Evolutionary conservation across 306 rosid species (phyloP).

Genomic region (Inga leiocalycina): DNA sequence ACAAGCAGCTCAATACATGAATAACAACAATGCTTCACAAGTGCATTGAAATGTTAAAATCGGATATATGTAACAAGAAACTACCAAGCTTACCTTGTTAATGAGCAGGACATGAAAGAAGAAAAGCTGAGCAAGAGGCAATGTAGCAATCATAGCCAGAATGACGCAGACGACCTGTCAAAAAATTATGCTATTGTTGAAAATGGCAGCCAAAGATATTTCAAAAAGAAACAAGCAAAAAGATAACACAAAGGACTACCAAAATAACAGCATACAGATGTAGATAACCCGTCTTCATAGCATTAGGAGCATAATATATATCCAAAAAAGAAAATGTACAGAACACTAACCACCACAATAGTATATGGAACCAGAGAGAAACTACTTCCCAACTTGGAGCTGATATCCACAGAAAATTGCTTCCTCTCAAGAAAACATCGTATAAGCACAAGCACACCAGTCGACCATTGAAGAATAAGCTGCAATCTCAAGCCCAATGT

Average conservation of each 20-base stretch:
- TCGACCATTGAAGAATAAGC: constrained; percentile 98
- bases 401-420: constrained; percentile 68
- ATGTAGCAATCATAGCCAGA: constrained; percentile 92
- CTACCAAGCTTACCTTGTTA: constrained; percentile 63
- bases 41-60: neutral
- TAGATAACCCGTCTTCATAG: neutral
- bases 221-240: constrained; percentile 1
- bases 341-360: constrained; percentile 81
- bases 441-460: constrained; percentile 88
- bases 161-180: constrained; percentile 83
- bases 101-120: constrained; percentile 95
- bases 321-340: neutral
- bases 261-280: neutral
- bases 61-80: neutral
- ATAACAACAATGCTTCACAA: constrained; percentile 1
- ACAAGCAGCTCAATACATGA: neutral
- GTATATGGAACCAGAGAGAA: constrained; percentile 84
- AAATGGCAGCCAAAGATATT: constrained; percentile 1
- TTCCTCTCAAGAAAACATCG: constrained; percentile 86
- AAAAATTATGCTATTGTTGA: neutral
- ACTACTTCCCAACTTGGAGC: constrained; percentile 92
- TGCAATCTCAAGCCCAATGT: constrained; percentile 96
- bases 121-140: constrained; percentile 94
- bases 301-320: constrained; percentile 7
- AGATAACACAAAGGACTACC: neutral